A percentile compares a stretch with the other conserved stretches of the same genome.
phyloP scores from a whole-genome alignment of 371 early-diverging fungal genomes.

The Nematocida sp. region DNA sequence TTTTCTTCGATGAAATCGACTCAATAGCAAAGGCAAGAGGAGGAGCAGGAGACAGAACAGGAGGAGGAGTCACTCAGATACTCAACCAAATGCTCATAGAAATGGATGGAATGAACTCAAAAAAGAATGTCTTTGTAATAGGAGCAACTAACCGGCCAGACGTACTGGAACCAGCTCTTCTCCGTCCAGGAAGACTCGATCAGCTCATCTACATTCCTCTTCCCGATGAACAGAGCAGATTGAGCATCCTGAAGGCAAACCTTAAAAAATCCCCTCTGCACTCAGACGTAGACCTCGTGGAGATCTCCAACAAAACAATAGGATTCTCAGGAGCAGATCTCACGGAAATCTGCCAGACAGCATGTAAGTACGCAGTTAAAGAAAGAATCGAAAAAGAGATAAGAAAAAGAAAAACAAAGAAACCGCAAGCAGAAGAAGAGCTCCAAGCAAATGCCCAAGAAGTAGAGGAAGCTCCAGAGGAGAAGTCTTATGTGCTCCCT shows the following conservation, averaged over 20 bases:
- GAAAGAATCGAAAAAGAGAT: conserved; percentile 90
- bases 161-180: conserved; percentile 77
- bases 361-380: conserved; percentile 95
- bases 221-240: conserved; percentile 79
- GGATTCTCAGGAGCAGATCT: conserved; percentile 99
- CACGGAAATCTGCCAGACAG: conserved; percentile 97
- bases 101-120: conserved; percentile 99
- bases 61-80: conserved; percentile 81
- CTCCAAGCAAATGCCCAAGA: conserved; percentile 73
- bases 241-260: conserved; percentile 78
- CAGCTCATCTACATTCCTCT: conserved; percentile 69
- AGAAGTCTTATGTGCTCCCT: conserved; percentile 79
- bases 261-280: conserved; percentile 92
- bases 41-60: conserved; percentile 78
- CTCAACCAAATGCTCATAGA: conserved; percentile 98
- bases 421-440: conserved; percentile 62
- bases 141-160: conserved; percentile 95
- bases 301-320: conserved; percentile 80
- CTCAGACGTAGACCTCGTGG: conserved; percentile 75
- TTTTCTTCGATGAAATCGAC: conserved; percentile 99
- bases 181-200: conserved; percentile 96
- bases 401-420: conserved; percentile 69
- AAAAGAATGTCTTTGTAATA: conserved; percentile 87
- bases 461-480: conserved; percentile 68
- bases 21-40: conserved; percentile 95